Evolutionary conservation across 2,329 filamentous ascomycete genomes (phyloP).

Genomic region (Dothidotthia symphoricarpi): DNA sequence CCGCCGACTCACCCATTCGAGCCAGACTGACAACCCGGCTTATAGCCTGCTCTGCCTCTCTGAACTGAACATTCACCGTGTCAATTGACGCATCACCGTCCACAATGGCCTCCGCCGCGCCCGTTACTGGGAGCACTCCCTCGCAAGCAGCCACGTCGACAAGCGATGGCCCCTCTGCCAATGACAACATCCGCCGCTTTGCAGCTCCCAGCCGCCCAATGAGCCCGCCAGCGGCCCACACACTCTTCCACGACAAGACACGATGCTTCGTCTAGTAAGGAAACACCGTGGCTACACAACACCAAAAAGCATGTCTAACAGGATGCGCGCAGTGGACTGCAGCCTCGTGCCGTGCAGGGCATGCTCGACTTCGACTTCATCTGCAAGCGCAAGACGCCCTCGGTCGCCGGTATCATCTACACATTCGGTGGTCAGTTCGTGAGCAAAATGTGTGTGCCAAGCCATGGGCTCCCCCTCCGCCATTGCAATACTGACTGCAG

Average conservation of each 20-base stretch:
- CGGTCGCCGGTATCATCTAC: constrained; percentile 99
- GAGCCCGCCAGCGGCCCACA: constrained; percentile 83
- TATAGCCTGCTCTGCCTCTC: constrained; percentile 5
- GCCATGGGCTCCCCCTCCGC: constrained; percentile 3
- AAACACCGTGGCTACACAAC: constrained; percentile 1
- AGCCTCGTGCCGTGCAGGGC: constrained; percentile 69
- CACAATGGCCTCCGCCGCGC: constrained; percentile 48
- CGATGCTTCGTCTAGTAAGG: constrained; percentile 96
- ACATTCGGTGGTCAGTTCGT: constrained; percentile 99
- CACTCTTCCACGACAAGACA: constrained; percentile 98
- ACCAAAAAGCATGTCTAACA: constrained; percentile 19
- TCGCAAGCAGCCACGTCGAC: constrained; percentile 31
- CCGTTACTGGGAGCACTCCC: constrained; percentile 34
- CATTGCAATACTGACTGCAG: constrained; percentile 17
- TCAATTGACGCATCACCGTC: constrained; percentile 23
- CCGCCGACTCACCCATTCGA: constrained; percentile 2
- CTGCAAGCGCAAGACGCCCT: constrained; percentile 96
- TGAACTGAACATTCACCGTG: constrained; percentile 4
- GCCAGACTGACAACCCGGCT: constrained; percentile 16
- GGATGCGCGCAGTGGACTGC: constrained; percentile 66
- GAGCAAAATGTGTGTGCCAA: constrained; percentile 81
- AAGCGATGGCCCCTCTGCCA: constrained; percentile 62
- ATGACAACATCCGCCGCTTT: constrained; percentile 99
- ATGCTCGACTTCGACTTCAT: constrained; percentile 99
- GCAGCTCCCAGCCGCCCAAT: constrained; percentile 85